Conservation (phyloP, 164 flowering plant genomes). For the Chimonanthus salicifolius region DNA sequence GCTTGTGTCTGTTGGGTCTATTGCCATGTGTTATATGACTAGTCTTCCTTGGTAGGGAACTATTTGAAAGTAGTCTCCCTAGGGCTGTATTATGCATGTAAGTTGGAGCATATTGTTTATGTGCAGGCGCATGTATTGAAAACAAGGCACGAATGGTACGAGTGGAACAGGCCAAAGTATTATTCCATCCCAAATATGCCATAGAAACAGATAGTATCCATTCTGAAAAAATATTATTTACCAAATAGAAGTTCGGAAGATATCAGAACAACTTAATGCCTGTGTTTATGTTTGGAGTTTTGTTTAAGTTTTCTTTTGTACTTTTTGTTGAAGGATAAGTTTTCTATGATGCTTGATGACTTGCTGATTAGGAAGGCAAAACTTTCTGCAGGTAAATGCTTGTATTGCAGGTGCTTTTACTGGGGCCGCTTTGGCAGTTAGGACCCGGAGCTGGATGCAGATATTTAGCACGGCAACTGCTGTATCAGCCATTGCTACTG, state of each 20-base stretch:
- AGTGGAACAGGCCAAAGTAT: too few species aligned
- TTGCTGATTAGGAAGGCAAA: background rate
- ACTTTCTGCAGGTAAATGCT: slow-evolving; percentile 52
- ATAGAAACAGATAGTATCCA: too few species aligned
- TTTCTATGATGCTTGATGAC: background rate
- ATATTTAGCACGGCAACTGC: slow-evolving; percentile 47
- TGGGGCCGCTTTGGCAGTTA: slow-evolving; percentile 66
- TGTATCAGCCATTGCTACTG: slow-evolving; percentile 43
- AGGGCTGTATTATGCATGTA: too few species aligned
- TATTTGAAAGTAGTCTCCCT: too few species aligned
- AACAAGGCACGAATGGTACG: too few species aligned
- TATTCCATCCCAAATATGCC: too few species aligned
- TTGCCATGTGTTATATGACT: too few species aligned
- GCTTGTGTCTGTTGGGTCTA: too few species aligned
- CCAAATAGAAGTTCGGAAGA: background rate
- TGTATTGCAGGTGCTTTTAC: slow-evolving; percentile 66
- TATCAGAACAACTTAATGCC: background rate
- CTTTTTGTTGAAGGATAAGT: background rate
- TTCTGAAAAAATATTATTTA: too few species aligned
- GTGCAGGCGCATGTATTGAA: too few species aligned
- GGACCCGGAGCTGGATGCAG: slow-evolving; percentile 55
- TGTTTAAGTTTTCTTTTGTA: background rate
- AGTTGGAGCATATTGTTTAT: too few species aligned
- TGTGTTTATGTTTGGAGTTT: background rate
- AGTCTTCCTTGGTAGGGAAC: too few species aligned